Conservation (phyloP, 2,329 filamentous ascomycete genomes). For the Monilinia fructigena region DNA sequence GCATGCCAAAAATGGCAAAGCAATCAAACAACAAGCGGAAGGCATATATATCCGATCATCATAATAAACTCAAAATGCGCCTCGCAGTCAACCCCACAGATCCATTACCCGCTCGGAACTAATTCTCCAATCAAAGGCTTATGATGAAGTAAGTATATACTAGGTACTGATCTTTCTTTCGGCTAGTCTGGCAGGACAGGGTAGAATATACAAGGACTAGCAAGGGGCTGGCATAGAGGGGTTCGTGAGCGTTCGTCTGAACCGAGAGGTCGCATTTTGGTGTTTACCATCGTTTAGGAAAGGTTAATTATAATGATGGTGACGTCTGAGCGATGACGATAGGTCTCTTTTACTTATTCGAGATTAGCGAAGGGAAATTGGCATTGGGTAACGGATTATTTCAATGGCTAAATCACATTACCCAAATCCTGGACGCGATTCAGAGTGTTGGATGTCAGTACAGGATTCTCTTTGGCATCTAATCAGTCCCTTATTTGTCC, state of each 20-base stretch:
- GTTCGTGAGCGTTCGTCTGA: background rate
- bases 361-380: background rate
- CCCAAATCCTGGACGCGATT: too few species aligned
- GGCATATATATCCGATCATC: background rate
- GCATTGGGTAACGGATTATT: too few species aligned
- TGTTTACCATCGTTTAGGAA: background rate
- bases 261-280: background rate
- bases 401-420: too few species aligned
- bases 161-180: background rate
- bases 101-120: background rate
- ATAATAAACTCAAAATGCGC: background rate
- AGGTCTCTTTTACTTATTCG: too few species aligned
- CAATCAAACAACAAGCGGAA: background rate
- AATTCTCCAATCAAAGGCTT: background rate
- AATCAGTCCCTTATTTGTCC: too few species aligned
- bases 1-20: too few species aligned
- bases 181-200: background rate
- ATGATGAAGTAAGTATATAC: accelerated
- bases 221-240: background rate
- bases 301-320: background rate
- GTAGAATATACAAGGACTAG: background rate
- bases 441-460: too few species aligned
- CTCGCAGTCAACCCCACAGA: slow-evolving; percentile 20
- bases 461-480: too few species aligned
- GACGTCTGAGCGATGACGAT: background rate